A percentile compares a stretch with the other conserved stretches of the same genome.
These are phyloP conservation scores for Herpetomonas samuelpessoai DNA, from an alignment of 208 protist genomes.

Conservation along the genomic window DNA sequence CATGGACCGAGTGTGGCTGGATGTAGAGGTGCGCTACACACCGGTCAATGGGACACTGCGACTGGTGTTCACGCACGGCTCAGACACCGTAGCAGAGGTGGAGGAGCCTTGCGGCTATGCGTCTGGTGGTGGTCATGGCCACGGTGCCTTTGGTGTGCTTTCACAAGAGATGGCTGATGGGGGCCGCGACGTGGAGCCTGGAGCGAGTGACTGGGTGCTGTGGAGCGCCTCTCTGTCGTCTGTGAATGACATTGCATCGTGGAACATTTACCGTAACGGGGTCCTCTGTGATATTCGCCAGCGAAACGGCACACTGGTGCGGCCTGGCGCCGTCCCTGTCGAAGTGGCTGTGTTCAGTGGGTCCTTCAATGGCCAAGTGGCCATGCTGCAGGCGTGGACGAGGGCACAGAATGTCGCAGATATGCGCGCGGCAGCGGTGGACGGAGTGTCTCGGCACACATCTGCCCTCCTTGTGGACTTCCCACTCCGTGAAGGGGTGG, in stretches of 20 bases:
- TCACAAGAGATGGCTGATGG: not conserved
- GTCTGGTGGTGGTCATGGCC: not conserved
- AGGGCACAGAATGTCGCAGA: conserved; percentile 39
- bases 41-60: conserved; percentile 35
- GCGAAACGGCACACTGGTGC: conserved; percentile 43
- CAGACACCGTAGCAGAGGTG: conserved; percentile 57
- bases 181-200: not conserved
- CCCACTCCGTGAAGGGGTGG: conserved; percentile 64
- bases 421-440: conserved; percentile 39
- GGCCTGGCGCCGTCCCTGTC: conserved; percentile 17
- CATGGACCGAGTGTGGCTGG: conserved; percentile 44
- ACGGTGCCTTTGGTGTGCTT: no score
- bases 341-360: conserved; percentile 20
- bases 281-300: conserved; percentile 34
- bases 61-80: conserved; percentile 65
- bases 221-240: conserved; percentile 74
- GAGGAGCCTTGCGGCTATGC: conserved; percentile 27
- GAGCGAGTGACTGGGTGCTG: conserved; percentile 36
- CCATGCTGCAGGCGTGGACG: conserved; percentile 39
- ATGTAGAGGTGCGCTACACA: conserved; percentile 39
- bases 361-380: conserved; percentile 18
- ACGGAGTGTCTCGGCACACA: conserved; percentile 6
- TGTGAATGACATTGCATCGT: conserved; percentile 54
- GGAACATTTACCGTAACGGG: conserved; percentile 76
- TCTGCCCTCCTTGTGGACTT: conserved; percentile 50